Evolutionary conservation across 495 filamentous ascomycete genomes (phyloP), one percentile per base, ranked within the genome.

Genomic region (Daldinia concentrica): DNA sequence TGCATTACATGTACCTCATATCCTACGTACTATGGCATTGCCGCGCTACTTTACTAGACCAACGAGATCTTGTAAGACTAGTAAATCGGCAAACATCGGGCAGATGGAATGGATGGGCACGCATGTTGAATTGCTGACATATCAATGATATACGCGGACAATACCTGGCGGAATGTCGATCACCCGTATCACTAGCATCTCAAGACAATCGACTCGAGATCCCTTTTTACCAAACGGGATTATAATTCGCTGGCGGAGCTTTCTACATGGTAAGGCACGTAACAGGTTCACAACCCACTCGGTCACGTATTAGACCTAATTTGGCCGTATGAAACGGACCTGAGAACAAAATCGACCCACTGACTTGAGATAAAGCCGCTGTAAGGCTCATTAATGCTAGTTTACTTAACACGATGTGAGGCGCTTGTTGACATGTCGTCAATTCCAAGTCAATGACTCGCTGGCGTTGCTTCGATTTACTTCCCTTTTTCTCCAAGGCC

Each of bases 171-270:
- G 62, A 61, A 67, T 52, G 64, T 26, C 55, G 32, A 67, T 67
- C 64, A 67, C 57, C 56, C 64, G 48, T 65, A 48, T 59, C 43
- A 66, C 64, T 17, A 66, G n/a, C 64, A 64, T 22, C 34, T 29
- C 36, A 41, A 56, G 36, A 55, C 51, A 19, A 19, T 15, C 60
- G 48, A 22, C 61, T 64, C 52, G 37, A 41, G 37, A 62, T 54
- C 45, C 45, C 48, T 36, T 54, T 39, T 48, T 15, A 45, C 48
- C 24, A 50, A 66, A 52, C 6, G 7, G 56, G 8, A 9, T 66
- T 17, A 15, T 26, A 58, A 59, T 59, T 60, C 45, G 22, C 56
- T 24, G 14, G 8, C 14, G n/a, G 30, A 60, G 48, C 50, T 51
- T 22, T 65, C 22, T 57, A 65, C 48, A 39, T 27, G 17, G 29